Conservation (phyloP, 179 eudicot genomes). For the Carnegiea gigantea region DNA sequence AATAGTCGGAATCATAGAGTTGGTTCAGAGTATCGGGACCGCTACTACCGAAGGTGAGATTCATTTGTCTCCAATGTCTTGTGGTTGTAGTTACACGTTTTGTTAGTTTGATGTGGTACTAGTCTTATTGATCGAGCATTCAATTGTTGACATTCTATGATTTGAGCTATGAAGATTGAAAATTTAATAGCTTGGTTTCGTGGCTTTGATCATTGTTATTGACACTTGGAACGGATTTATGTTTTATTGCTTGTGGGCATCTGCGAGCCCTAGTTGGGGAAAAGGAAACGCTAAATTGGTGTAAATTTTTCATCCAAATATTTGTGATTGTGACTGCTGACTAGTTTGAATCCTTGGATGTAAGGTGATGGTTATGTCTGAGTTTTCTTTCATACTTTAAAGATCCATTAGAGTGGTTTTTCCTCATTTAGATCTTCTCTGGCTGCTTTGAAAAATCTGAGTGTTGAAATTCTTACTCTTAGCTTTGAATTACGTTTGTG, state of each 20-base stretch:
- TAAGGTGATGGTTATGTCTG: too few relatives aligned
- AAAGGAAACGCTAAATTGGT: neutral
- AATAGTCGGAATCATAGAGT: constrained; percentile 33
- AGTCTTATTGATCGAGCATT: neutral
- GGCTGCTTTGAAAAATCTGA: neutral
- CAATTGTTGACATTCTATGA: neutral
- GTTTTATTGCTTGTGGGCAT: neutral
- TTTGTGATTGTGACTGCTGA: too few relatives aligned
- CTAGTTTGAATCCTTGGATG: too few relatives aligned
- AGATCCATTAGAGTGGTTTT: neutral
- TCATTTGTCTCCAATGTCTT: neutral
- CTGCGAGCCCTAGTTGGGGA: neutral
- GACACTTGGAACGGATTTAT: neutral
- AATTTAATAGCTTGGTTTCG: neutral
- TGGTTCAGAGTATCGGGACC: constrained; percentile 15
- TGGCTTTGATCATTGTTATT: neutral
- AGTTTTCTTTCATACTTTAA: neutral
- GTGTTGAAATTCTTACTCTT: neutral
- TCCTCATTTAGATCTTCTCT: neutral
- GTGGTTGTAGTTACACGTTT: neutral
- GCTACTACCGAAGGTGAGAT: constrained; percentile 30
- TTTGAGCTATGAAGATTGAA: neutral
- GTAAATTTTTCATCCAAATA: too few relatives aligned
- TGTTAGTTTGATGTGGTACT: neutral
- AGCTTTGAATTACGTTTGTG: neutral